Evolutionary conservation across 495 filamentous ascomycete genomes (phyloP), one percentile per base, ranked within the genome.

Genomic region (Trichocladium antarcticum): DNA sequence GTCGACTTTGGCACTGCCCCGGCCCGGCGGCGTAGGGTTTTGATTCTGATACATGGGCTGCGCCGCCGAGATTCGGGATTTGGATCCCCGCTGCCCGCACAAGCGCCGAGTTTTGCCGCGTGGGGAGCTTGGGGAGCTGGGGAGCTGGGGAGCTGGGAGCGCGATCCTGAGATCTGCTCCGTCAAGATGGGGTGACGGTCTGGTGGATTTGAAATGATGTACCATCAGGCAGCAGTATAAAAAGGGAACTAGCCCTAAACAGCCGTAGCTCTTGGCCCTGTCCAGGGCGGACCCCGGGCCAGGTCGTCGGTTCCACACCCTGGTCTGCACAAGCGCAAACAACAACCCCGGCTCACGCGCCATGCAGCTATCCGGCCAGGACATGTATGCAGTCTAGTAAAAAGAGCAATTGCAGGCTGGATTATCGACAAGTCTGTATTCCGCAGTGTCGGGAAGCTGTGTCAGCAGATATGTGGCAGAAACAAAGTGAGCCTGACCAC

Each of bases 211-310:
- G 22, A 27, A 27, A 27, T 27, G 3, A 27, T 27, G 24, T 27
- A 3, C 29, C 22, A 49, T 42, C 47, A 54, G 52, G 52, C 52
- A 54, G 37, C 52, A 54, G 52, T 46, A 54, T 54, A 41, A 46
- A 37, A 42, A 7, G 7, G 20, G 19, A 46, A 3, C 51, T 44
- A 45, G 48, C 27, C 51, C 29, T 34, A 9, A 47, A 28, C 8
- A 6, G 44, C 7, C 16, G 17, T 47, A 44, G 45, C 37, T 8
- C 38, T 24, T 11, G 5, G 38, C 5, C 14, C 15, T 12, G 21
- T 15, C 11, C 12, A 27, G 21, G 20, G 14, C n/a, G 35, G n/a
- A 15, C 35, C 5, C 9, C 9, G 10, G 31, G 5, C 31, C 31
- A 32, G 10, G 27, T 29, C n/a, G n/a, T n/a, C n/a, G n/a, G n/a